Evolutionary conservation across 2,329 filamentous ascomycete genomes (phyloP).

Genomic region (Triangularia verruculosa): DNA sequence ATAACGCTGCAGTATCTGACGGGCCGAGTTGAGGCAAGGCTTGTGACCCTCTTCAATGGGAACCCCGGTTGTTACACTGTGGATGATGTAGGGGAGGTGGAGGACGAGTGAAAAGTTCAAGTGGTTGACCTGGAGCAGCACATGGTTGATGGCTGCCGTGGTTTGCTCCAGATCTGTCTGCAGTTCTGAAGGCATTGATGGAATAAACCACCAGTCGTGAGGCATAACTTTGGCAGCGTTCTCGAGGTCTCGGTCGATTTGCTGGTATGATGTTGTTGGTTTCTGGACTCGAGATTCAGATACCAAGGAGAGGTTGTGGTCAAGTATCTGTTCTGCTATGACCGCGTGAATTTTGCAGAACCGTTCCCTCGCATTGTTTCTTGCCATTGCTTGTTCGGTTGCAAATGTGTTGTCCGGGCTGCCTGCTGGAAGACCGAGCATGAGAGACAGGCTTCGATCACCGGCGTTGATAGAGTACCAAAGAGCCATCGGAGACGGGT

Average conservation of each 20-base stretch:
- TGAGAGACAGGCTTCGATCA: slow-evolving; percentile 50
- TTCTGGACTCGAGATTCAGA: slow-evolving; percentile 16
- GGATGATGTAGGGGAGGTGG: slow-evolving; percentile 55
- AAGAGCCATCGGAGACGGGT: slow-evolving; percentile 35
- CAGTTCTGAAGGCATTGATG: slow-evolving; percentile 26
- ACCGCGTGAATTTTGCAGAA: slow-evolving; percentile 45
- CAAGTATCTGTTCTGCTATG: slow-evolving; percentile 44
- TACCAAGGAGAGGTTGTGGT: slow-evolving; percentile 40
- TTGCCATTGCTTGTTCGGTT: slow-evolving; percentile 27
- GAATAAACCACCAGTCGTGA: slow-evolving; percentile 47
- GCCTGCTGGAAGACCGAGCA: slow-evolving; percentile 49
- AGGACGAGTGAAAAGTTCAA: slow-evolving; percentile 50
- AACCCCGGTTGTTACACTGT: slow-evolving; percentile 14
- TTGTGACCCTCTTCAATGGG: slow-evolving; percentile 26
- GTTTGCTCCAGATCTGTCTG: slow-evolving; percentile 18
- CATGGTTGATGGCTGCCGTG: slow-evolving; percentile 32
- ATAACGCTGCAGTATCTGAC: slow-evolving; percentile 49
- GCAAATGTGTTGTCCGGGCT: slow-evolving; percentile 41
- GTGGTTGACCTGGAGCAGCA: slow-evolving; percentile 50
- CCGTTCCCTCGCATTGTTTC: slow-evolving; percentile 39
- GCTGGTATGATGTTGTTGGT: slow-evolving; percentile 39
- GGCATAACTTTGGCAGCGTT: slow-evolving; percentile 41
- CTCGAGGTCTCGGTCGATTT: slow-evolving; percentile 48
- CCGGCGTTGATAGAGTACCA: slow-evolving; percentile 50
- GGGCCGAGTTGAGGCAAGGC: slow-evolving; percentile 48